A percentile compares a stretch with the other conserved stretches of the same genome.
Evolutionary conservation across 2,329 filamentous ascomycete genomes (phyloP).

Genomic region (Pseudogymnoascus sp.): DNA sequence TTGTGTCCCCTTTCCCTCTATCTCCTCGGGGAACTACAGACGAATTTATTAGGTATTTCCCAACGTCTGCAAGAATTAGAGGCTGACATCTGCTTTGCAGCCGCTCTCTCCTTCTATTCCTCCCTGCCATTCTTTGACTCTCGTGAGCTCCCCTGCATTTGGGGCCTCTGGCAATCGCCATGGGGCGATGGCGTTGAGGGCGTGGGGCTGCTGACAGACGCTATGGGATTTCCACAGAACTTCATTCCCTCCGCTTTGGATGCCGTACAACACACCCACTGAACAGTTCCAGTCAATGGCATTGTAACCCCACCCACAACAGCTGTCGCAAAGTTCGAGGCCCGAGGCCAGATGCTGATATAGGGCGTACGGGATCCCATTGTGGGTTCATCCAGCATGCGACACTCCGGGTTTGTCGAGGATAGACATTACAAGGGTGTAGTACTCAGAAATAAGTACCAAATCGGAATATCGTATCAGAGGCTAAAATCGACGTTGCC

Average conservation of each 20-base stretch:
- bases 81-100: neutral
- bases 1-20: neutral
- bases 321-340: neutral
- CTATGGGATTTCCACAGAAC: neutral
- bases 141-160: neutral
- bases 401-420: neutral
- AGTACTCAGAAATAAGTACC: neutral
- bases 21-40: neutral
- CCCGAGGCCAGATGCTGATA: neutral
- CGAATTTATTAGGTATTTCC: neutral
- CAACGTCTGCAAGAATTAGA: neutral
- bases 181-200: too few relatives aligned
- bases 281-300: neutral
- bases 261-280: neutral
- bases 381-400: neutral
- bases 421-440: neutral
- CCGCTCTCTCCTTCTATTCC: neutral
- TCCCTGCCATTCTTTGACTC: neutral
- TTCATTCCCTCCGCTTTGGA: neutral
- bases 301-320: neutral
- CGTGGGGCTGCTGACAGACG: neutral
- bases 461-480: conserved; percentile 30
- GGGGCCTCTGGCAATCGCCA: neutral
- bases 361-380: neutral
- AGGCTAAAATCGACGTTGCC: conserved; percentile 57